phyloP scores from a whole-genome alignment of 331 rosid genomes.

The Quercus lobata region DNA sequence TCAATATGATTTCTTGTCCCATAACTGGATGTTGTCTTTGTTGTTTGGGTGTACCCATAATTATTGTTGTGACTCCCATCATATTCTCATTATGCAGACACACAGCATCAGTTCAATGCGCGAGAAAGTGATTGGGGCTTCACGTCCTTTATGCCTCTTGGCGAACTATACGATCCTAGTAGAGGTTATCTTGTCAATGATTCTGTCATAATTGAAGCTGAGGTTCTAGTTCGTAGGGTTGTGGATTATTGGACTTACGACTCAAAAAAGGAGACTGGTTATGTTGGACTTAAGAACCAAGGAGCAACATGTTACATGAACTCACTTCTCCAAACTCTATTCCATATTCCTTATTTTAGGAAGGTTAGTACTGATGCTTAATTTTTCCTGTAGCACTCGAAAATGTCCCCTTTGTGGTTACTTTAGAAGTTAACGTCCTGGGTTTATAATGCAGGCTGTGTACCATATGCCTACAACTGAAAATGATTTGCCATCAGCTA shows the following conservation, averaged over 20 bases:
- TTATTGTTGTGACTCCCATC: slow-evolving; percentile 22
- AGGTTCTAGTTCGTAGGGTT: slow-evolving; percentile 79
- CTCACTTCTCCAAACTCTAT: slow-evolving; percentile 85
- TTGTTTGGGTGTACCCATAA: slow-evolving; percentile 9
- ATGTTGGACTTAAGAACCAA: slow-evolving; percentile 92
- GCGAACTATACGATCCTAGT: slow-evolving; percentile 78
- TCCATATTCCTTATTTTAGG: slow-evolving; percentile 86
- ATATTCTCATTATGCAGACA: slow-evolving; percentile 52
- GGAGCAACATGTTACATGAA: slow-evolving; percentile 98
- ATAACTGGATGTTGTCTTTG: not conserved
- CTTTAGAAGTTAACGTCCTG: slow-evolving; percentile 13
- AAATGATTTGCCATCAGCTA: slow-evolving; percentile 96
- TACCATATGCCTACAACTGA: slow-evolving; percentile 99
- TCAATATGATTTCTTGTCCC: not conserved
- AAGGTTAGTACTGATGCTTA: slow-evolving; percentile 43
- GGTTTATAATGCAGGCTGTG: slow-evolving; percentile 72
- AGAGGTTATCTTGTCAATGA: slow-evolving; percentile 86
- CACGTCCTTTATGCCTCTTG: slow-evolving; percentile 88
- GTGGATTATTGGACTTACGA: slow-evolving; percentile 90
- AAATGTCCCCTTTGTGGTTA: slow-evolving; percentile 25
- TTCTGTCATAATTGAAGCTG: slow-evolving; percentile 70
- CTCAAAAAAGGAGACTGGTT: slow-evolving; percentile 93
- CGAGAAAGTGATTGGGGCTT: slow-evolving; percentile 99
- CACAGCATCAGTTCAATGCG: slow-evolving; percentile 87
- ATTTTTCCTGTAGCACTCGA: slow-evolving; percentile 3